Conservation (phyloP, 495 filamentous ascomycete species). For the Physcia stellaris region DNA sequence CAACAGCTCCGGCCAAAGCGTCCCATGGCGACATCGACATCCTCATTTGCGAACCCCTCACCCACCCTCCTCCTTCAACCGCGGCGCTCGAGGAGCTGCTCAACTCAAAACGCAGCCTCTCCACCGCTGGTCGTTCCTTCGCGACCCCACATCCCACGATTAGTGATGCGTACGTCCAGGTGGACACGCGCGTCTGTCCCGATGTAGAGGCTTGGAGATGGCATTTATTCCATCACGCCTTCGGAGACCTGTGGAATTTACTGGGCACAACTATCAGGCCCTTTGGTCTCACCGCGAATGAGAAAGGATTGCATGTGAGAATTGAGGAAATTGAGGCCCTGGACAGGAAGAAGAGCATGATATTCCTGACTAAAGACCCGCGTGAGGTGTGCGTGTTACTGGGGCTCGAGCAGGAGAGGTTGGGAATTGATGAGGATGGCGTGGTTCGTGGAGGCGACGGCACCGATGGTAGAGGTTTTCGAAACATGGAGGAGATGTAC, state of each 20-base stretch:
- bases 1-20: conserved; percentile 41
- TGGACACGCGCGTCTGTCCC: conserved; percentile 46
- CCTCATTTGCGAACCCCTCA: conserved; percentile 30
- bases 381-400: conserved; percentile 41
- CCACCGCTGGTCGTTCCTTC: conserved; percentile 9
- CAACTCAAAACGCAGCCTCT: conserved; percentile 5
- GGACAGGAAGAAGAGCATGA: conserved; percentile 37
- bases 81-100: conserved; percentile 5
- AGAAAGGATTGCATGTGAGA: conserved; percentile 42
- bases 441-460: no score
- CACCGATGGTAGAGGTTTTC: no score
- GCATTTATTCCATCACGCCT: conserved; percentile 45
- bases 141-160: conserved; percentile 36
- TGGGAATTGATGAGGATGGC: conserved; percentile 31
- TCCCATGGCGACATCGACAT: conserved; percentile 49
- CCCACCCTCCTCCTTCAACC: conserved; percentile 1
- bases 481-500: conserved; percentile 43
- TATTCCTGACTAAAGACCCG: conserved; percentile 44
- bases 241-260: conserved; percentile 55
- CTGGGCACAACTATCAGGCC: conserved; percentile 45
- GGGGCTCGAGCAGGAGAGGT: conserved; percentile 31
- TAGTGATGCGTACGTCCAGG: conserved; percentile 35
- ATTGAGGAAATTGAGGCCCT: conserved; percentile 46
- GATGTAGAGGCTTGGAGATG: conserved; percentile 33
- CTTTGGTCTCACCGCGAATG: conserved; percentile 48